Evolutionary conservation across 1,284 basidiomycete genomes (phyloP).

Genomic region (Melampsora occidentalis): DNA sequence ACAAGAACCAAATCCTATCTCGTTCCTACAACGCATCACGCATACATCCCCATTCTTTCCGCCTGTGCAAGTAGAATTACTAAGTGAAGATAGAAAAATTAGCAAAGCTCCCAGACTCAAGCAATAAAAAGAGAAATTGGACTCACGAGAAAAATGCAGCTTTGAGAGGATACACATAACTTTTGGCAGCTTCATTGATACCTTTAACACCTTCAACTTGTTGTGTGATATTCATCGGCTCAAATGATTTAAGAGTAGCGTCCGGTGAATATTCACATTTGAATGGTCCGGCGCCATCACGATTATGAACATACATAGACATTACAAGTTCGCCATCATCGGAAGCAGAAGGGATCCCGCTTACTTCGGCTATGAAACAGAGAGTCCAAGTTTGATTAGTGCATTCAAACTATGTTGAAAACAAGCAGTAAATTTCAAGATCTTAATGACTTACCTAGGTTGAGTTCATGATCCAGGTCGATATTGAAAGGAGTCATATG

Average conservation of each 20-base stretch:
- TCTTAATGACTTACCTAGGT: slow-evolving; percentile 13
- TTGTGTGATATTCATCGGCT: slow-evolving; percentile 32
- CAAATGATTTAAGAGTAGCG: slow-evolving; percentile 16
- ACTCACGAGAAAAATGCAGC: slow-evolving; percentile 36
- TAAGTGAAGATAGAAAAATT: not conserved
- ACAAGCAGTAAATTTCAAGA: not conserved
- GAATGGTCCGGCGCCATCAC: slow-evolving; percentile 42
- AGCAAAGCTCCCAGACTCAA: not conserved
- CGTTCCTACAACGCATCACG: slow-evolving; percentile 41
- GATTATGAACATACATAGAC: slow-evolving; percentile 40
- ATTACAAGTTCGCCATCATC: slow-evolving; percentile 30
- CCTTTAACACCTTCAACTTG: slow-evolving; percentile 41
- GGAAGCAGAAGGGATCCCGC: slow-evolving; percentile 14
- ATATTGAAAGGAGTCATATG: slow-evolving; percentile 34
- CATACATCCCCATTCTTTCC: slow-evolving; percentile 26
- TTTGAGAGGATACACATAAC: slow-evolving; percentile 35
- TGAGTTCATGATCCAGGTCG: slow-evolving; percentile 25
- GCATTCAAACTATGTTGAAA: not conserved
- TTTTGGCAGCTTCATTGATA: slow-evolving; percentile 34
- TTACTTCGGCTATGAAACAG: slow-evolving; percentile 25
- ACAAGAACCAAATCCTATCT: slow-evolving; percentile 41
- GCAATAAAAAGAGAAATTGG: not conserved
- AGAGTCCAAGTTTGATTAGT: not conserved
- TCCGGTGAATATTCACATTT: slow-evolving; percentile 38
- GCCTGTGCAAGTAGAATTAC: slow-evolving; percentile 37